Percentiles rank a stretch among this genome's conserved stretches.
Conservation (phyloP, 352 stramenopile genomes). For the Phytophthora macrochlamydospora region DNA sequence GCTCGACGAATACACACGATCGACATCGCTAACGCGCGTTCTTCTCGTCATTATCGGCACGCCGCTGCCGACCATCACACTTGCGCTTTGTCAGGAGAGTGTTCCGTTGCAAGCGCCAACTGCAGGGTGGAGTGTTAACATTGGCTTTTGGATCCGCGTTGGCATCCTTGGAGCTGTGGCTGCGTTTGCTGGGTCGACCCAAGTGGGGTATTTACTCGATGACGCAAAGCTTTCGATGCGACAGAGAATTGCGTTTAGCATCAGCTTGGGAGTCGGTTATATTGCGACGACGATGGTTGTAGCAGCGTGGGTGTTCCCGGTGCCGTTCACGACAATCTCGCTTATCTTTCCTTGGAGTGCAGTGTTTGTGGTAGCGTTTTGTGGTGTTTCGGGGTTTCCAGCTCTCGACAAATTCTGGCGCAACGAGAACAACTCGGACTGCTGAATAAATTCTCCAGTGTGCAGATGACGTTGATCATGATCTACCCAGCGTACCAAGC, state of each 20-base stretch:
- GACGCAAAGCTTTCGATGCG: background rate
- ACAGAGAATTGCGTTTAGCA: constrained; percentile 1
- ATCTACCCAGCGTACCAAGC: constrained; percentile 13
- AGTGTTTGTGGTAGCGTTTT: background rate
- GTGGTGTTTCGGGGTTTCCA: background rate
- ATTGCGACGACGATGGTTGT: constrained; percentile 2
- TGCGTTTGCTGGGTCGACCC: background rate
- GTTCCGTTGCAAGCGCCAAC: constrained; percentile 7
- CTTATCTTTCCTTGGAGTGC: background rate
- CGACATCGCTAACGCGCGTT: constrained; percentile 2
- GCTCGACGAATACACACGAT: constrained; percentile 16
- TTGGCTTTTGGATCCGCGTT: constrained; percentile 13
- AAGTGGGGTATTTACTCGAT: constrained; percentile 3
- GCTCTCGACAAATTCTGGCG: constrained; percentile 3
- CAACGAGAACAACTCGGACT: constrained; percentile 1
- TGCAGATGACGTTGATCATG: background rate
- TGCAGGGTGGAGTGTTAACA: constrained; percentile 8
- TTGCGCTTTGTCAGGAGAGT: constrained; percentile 6
- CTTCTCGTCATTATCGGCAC: background rate
- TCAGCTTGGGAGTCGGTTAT: constrained; percentile 2
- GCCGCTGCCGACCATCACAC: background rate
- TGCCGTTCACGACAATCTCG: constrained; percentile 5
- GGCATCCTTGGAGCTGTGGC: constrained; percentile 3
- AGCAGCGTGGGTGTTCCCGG: constrained; percentile 11
- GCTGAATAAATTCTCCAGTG: background rate